Conservation (phyloP, 2,329 filamentous ascomycete species). For the Arthrinium phaeospermum region DNA sequence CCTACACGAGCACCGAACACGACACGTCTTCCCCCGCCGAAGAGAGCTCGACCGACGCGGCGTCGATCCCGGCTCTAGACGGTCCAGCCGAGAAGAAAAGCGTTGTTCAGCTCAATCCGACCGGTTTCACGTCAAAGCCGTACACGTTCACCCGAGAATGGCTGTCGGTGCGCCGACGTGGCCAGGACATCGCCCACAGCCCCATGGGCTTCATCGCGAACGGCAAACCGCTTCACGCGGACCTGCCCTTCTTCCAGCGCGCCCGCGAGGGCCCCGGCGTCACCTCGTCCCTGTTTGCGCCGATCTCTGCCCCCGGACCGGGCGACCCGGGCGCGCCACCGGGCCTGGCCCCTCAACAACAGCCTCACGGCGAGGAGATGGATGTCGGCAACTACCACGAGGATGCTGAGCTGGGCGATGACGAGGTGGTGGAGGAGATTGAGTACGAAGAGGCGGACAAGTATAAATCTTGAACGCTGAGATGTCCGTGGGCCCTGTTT, state of each 20-base stretch:
- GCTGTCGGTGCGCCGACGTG: conserved; percentile 58
- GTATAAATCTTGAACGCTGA: background rate
- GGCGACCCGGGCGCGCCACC: background rate
- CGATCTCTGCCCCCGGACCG: conserved; percentile 21
- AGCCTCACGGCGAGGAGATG: conserved; percentile 24
- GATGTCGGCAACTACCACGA: conserved; percentile 31
- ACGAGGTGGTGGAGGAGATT: conserved; percentile 28
- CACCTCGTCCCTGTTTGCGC: conserved; percentile 23
- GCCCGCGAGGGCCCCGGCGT: conserved; percentile 17
- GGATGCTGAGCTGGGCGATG: conserved; percentile 27
- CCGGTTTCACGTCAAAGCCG: conserved; percentile 40
- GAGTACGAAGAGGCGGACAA: conserved; percentile 33
- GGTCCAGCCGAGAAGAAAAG: background rate
- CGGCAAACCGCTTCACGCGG: conserved; percentile 51
- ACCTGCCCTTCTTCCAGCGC: conserved; percentile 58
- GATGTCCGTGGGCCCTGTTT: background rate
- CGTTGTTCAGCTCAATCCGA: background rate
- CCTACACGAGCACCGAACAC: conserved; percentile 26
- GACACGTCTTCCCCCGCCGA: conserved; percentile 13
- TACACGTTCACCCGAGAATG: conserved; percentile 60
- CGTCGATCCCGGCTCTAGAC: background rate
- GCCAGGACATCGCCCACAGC: conserved; percentile 63
- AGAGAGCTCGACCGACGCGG: conserved; percentile 15
- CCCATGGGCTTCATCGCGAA: conserved; percentile 64
- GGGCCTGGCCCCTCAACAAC: background rate